Evolutionary conservation across 2,329 filamentous ascomycete species (phyloP), one percentile per base, ranked within the genome.

Genomic region (Ilyonectria destructans): DNA sequence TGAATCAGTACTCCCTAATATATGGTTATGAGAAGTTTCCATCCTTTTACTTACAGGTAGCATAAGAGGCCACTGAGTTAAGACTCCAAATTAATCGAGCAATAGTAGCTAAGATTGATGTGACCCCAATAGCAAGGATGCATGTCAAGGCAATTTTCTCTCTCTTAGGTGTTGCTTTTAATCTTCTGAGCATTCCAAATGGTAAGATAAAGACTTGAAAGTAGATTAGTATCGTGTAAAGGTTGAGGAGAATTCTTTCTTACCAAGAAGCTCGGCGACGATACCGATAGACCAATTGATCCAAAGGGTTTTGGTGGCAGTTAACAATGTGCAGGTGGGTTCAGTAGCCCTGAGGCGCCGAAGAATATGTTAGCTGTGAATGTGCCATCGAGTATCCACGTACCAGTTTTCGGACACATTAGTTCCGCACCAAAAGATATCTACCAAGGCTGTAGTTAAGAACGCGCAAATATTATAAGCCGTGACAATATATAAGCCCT

Each of bases 251-350:
- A 23, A n/a, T 6, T n/a, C n/a, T n/a, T 26, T 17, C 57, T 17
- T 37, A 59, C 57, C 43, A 12, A 59, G 57, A 5, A 59, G 15
- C 35, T 59, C 57, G 17, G 57, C 29, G 2, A 17, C 13, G 3
- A 59, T 5, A 6, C 57, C 57, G 17, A 59, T 26, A 19, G 57
- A 31, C 57, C 57, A 59, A n/a, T 21, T 59, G 31, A 59, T 59
- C 15, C n/a, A 23, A 9, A 51, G 19, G 7, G 48, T 29, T 21
- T 49, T 31, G 17, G 13, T 12, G 7, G 23, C 21, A 17, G 35
- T 19, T 15, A 26, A 26, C 13, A 56, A 26, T 5, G 29, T 37
- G 17, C 40, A 59, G n/a, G 26, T 3, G 21, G n/a, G 21, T 2
- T 17, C 6, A 6, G 6, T 23, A 2, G 43, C 8, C 56, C 56